Percentiles rank a stretch among this genome's conserved stretches.
Evolutionary conservation across 768 basidiomycete genomes (phyloP).

Genomic region (Boletus sensibilis): DNA sequence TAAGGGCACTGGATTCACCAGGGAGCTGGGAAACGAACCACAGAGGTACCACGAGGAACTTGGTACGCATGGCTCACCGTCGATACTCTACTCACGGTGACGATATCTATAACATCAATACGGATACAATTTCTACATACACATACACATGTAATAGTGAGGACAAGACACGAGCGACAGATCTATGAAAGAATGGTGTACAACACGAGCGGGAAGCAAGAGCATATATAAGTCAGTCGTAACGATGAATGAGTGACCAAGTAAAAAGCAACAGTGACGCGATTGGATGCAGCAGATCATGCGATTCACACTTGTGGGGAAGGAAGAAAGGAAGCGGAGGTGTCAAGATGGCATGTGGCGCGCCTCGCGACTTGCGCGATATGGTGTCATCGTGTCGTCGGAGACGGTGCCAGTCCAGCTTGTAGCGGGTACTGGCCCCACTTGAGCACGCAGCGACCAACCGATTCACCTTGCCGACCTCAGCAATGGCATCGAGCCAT

Average conservation of each 20-base stretch:
- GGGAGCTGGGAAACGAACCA: background rate
- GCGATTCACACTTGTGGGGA: background rate
- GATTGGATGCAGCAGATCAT: background rate
- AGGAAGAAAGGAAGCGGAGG: background rate
- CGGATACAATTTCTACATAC: slow-evolving; percentile 5
- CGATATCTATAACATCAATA: background rate
- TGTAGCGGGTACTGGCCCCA: slow-evolving; percentile 14
- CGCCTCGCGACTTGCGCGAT: slow-evolving; percentile 14
- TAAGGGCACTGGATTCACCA: background rate
- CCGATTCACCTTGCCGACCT: background rate
- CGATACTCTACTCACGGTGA: no score
- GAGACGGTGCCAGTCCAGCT: background rate
- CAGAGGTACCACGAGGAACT: background rate
- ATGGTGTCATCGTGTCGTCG: background rate
- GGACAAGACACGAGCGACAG: background rate
- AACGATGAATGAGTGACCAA: slow-evolving; percentile 1
- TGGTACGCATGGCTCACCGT: no score
- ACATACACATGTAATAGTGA: background rate
- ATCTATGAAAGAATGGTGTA: slow-evolving; percentile 14
- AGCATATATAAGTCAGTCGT: slow-evolving; percentile 23
- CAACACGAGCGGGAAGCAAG: slow-evolving; percentile 7
- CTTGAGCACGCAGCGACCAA: background rate
- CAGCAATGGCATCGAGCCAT: slow-evolving; percentile 18
- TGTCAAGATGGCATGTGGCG: background rate
- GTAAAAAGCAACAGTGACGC: background rate